Conservation (phyloP, 495 filamentous ascomycete species). For the Aspergillus panamensis region DNA sequence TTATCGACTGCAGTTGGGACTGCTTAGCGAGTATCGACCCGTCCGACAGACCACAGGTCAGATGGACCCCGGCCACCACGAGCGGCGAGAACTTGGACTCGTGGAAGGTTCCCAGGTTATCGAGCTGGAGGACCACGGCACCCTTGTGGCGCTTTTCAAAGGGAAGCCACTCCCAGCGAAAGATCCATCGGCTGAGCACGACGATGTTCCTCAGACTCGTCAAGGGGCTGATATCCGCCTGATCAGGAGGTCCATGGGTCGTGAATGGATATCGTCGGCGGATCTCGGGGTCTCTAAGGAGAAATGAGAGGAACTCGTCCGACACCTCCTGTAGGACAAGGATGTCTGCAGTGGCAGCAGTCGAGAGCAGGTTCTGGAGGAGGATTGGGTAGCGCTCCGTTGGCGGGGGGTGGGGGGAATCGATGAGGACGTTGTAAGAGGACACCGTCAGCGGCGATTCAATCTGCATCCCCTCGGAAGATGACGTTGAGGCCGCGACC, state of each 20-base stretch:
- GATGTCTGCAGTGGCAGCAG: neutral
- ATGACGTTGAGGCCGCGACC: neutral
- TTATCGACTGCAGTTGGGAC: conserved; percentile 1
- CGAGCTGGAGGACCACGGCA: neutral
- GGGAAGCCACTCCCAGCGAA: conserved; percentile 3
- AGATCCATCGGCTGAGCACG: neutral
- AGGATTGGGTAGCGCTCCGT: conserved; percentile 5
- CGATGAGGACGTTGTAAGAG: conserved; percentile 5
- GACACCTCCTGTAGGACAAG: conserved; percentile 2
- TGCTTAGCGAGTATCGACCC: neutral
- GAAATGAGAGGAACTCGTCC: conserved; percentile 5
- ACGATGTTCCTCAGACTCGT: conserved; percentile 6
- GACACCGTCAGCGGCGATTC: neutral
- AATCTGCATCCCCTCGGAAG: neutral
- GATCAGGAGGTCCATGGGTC: conserved; percentile 1
- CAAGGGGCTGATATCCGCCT: neutral
- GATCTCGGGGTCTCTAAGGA: neutral
- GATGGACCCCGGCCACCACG: conserved; percentile 2
- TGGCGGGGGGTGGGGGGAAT: neutral
- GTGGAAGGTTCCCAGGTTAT: neutral
- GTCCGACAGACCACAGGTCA: conserved; percentile 1
- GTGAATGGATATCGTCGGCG: neutral
- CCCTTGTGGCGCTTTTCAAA: conserved; percentile 10
- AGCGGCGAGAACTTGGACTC: neutral
- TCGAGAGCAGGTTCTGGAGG: neutral